Base-by-base conservation (phyloP, 1,139 yeast species). In the Lodderomyces jiufengensis region DNA sequence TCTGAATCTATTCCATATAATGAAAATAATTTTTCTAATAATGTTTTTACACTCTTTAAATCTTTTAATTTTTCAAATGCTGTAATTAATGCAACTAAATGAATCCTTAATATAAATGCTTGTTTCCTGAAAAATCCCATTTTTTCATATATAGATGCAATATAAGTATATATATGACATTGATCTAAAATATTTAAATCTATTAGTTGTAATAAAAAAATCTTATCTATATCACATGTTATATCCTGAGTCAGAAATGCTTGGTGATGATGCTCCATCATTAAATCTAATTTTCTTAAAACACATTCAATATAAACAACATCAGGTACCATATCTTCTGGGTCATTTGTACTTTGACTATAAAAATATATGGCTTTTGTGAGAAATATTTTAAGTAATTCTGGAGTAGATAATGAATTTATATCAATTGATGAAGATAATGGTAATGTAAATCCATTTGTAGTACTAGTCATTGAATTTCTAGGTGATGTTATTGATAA, bases 261-360 rank as follows among this genome's bases (percentile, higher is more conserved):
- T 9, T 26, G 13, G 14, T 14, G 16, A 18, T 13, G 10, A 20
- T 10, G 10, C 4, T 28, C 31, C 22, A 28, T 28, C 72, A 84
- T 71, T 37, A 85, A 70, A 41, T 77, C 78, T 22, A 83, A 62
- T 33, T 73, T 73, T 38, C 96, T 68, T 27, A 88, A 50, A 4
- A 84, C 65, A 3, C 83, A 70, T 46, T 87, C 96, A 30, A 85
- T 79, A 46, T 80, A 84, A 0, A 88, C 90, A 3, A 84, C 59
- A 44, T 83, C 92, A 0, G 97, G 97, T 0, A 84, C 90, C 47
- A 77, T 76, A 47, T 90, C 95, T 42, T 81, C 88, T 11, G 73
- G 67, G 38, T 77, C 80, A 24, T 65, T 56, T 9, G 78, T 68
- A 25, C 94, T 80, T 28, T 70, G 51, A 28, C 79, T 80, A 55